Base-by-base conservation (phyloP, 129 eudicot species). In the Deinandra increscens region DNA sequence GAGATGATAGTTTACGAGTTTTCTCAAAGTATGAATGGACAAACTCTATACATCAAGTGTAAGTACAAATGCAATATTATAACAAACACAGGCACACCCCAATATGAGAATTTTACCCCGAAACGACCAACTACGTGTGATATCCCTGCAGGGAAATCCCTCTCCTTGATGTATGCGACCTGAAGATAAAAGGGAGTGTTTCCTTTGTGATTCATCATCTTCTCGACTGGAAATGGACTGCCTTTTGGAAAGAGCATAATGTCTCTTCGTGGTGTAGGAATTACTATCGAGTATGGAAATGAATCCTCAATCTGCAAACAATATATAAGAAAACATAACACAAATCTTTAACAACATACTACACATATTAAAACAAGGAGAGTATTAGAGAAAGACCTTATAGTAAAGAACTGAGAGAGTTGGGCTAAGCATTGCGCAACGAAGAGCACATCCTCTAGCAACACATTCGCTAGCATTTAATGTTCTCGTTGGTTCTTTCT, bases 401-500 rank as follows among this genome's bases (percentile, higher is more conserved):
- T 85, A 91, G 10, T 88, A 91, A 45, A 80, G 82, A 64, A 91
- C 97, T 65, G 79, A 77, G 74, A 83, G 80, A 53, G 29, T 77
- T 8, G 94, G 96, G 77, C 96, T 88, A 77, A 91, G n/a, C n/a
- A n/a, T n/a, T n/a, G n/a, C n/a, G n/a, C n/a, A n/a, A n/a, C n/a
- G n/a, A n/a, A n/a, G n/a, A n/a, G n/a, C n/a, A n/a, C n/a, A n/a
- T n/a, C n/a, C n/a, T n/a, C n/a, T n/a, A n/a, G n/a, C n/a, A n/a
- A 91, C 96, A 60, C 96, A 88, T 72, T 91, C 96, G 69, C 97
- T 91, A 26, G 90, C 94, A 79, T 88, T 88, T 33, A 88, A 26
- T n/a, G 87, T 80, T 60, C 97, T 75, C 3, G 86, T 79, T 2
- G 96, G 91, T 78, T 91, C 91, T 69, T 63, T 85, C 18, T 71